Percentiles rank a stretch among this genome's conserved stretches.
Conservation (phyloP, 179 eudicot genomes). For the Camellia oleifera region DNA sequence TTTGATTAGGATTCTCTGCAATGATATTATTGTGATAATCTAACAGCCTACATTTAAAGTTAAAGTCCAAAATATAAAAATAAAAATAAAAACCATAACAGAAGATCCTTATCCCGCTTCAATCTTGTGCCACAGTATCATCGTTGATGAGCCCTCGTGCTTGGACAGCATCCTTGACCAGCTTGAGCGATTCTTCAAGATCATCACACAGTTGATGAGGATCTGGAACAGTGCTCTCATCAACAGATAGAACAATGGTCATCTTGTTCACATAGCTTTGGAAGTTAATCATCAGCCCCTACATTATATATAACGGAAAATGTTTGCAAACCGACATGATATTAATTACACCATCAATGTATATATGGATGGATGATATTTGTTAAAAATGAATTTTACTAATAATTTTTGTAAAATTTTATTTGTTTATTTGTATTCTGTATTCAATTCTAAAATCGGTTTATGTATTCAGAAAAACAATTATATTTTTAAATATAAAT, state of each 20-base stretch:
- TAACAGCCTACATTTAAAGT: too few species aligned
- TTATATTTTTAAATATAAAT: not conserved
- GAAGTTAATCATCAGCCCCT: constrained; percentile 42
- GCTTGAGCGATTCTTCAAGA: constrained; percentile 33
- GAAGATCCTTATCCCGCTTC: too few species aligned
- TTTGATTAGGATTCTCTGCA: too few species aligned
- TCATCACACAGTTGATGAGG: constrained; percentile 41
- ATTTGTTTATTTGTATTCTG: not conserved
- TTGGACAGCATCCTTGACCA: constrained; percentile 31
- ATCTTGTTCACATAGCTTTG: constrained; percentile 41
- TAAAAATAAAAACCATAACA: too few species aligned
- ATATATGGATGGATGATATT: not conserved
- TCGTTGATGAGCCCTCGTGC: constrained; percentile 17
- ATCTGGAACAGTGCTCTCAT: constrained; percentile 33
- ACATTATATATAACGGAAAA: not conserved
- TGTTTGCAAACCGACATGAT: not conserved
- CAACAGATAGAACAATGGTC: constrained; percentile 30
- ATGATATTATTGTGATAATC: too few species aligned
- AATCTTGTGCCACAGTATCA: not conserved
- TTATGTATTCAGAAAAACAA: too few species aligned
- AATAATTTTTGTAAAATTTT: not conserved
- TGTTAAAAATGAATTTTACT: too few species aligned
- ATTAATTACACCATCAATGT: not conserved
- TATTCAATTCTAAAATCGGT: too few species aligned
- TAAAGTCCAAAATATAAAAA: too few species aligned